A percentile compares a stretch with the other conserved stretches of the same genome.
These are phyloP conservation scores for Aspergillus novoparasiticus DNA, from an alignment of 2,329 filamentous ascomycete species.

Conservation along the genomic window DNA sequence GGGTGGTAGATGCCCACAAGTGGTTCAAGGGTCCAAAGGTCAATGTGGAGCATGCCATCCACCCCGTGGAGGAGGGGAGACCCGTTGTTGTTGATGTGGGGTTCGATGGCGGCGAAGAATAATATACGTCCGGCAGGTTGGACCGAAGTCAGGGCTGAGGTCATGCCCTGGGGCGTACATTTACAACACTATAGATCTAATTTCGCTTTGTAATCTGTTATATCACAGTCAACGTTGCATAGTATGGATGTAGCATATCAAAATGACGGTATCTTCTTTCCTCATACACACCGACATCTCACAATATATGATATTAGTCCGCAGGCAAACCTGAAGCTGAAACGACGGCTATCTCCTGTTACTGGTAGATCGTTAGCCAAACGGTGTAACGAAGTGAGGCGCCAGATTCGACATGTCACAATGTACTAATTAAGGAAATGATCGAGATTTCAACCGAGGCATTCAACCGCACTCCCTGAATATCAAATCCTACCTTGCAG, in stretches of 20 bases:
- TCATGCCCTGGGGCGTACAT: background rate
- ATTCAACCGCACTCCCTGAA: background rate
- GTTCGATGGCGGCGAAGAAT: constrained; percentile 12
- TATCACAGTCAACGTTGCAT: background rate
- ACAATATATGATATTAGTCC: background rate
- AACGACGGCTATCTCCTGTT: background rate
- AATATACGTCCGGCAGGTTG: constrained; percentile 4
- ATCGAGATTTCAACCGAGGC: background rate
- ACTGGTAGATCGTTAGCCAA: background rate
- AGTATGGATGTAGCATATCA: background rate
- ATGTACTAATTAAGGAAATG: background rate
- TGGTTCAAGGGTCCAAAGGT: constrained; percentile 74
- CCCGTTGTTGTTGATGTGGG: constrained; percentile 28
- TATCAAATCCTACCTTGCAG: background rate
- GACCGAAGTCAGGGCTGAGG: background rate
- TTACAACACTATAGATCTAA: background rate
- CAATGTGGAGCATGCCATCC: constrained; percentile 60
- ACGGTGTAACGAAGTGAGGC: background rate
- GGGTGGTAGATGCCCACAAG: constrained; percentile 62
- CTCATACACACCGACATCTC: background rate
- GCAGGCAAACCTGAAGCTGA: background rate
- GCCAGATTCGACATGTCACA: background rate
- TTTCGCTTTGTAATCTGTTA: background rate
- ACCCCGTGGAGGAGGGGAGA: constrained; percentile 25
- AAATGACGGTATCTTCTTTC: background rate